These are phyloP conservation scores for Apiotrichum montevideense DNA, from an alignment of 1,284 basidiomycete genomes.

Conservation along the genomic window DNA sequence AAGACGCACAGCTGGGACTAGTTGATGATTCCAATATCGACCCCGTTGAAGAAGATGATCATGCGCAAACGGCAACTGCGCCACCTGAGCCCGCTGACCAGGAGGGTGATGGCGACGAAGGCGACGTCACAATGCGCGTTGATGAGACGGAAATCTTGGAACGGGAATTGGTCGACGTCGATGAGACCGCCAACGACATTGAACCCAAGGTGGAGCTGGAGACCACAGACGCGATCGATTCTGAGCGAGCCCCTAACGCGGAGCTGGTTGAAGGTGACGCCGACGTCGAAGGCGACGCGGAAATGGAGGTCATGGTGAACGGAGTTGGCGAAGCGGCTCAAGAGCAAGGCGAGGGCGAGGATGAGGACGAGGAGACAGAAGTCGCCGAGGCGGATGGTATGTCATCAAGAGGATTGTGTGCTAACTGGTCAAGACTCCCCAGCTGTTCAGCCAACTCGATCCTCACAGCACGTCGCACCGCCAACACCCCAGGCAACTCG, in stretches of 20 bases:
- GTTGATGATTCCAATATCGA: neutral
- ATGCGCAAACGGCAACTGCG: no score
- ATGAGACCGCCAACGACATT: neutral
- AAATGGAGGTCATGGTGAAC: conserved; percentile 1
- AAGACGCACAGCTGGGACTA: neutral
- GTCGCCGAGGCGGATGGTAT: conserved; percentile 11
- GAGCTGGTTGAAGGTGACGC: neutral
- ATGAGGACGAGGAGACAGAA: conserved; percentile 11
- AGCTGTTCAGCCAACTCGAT: neutral
- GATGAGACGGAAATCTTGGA: conserved; percentile 1
- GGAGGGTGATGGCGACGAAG: conserved; percentile 14
- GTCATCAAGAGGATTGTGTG: neutral
- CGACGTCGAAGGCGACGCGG: neutral
- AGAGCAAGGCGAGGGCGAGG: conserved; percentile 10
- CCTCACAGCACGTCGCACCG: conserved; percentile 32
- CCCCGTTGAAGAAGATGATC: neutral
- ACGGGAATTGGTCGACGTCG: neutral
- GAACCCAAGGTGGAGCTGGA: neutral
- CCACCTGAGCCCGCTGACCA: conserved; percentile 1
- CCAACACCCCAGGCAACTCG: conserved; percentile 50
- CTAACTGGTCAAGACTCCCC: conserved; percentile 4
- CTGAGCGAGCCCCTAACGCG: no score
- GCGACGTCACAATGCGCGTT: conserved; percentile 22
- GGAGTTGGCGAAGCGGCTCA: conserved; percentile 4
- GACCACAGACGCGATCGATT: no score